Evolutionary conservation across 2,329 filamentous ascomycete genomes (phyloP).

Genomic region (Fusarium clavum): DNA sequence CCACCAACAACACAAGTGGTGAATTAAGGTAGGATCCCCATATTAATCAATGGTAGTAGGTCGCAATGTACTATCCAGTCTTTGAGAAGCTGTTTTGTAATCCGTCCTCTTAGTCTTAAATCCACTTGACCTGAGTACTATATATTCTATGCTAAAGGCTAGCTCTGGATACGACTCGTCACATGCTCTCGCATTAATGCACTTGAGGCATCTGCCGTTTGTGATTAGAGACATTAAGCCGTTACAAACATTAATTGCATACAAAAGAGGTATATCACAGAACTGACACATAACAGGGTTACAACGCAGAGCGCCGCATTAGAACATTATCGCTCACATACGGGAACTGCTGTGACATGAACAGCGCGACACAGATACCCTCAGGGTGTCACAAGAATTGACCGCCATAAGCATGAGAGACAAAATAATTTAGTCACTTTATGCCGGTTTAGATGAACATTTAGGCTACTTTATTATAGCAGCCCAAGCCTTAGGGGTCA

Average conservation of each 20-base stretch:
- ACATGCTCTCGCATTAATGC: conserved; percentile 34
- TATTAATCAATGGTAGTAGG: neutral
- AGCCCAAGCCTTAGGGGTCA: too few relatives aligned
- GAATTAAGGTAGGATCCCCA: neutral
- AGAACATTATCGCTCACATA: conserved; percentile 4
- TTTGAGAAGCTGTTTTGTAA: neutral
- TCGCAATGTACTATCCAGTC: neutral
- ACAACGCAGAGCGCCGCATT: conserved; percentile 11
- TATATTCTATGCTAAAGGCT: neutral
- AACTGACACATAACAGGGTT: neutral
- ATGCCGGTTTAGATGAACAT: too few relatives aligned
- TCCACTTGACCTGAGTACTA: neutral
- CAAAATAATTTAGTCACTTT: too few relatives aligned
- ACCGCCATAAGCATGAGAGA: too few relatives aligned
- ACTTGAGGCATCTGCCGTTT: neutral
- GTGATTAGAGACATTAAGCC: neutral
- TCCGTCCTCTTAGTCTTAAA: too few relatives aligned
- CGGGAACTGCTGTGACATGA: conserved; percentile 24
- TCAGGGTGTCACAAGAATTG: too few relatives aligned
- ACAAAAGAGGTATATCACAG: neutral
- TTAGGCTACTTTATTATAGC: too few relatives aligned
- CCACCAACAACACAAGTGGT: neutral
- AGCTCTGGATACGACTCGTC: conserved; percentile 3
- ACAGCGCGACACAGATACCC: conserved; percentile 8
- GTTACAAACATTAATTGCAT: neutral